These are phyloP conservation scores for Paracorniculantispora psalliotae DNA, from an alignment of 2,329 filamentous ascomycete genomes.

Conservation along the genomic window DNA sequence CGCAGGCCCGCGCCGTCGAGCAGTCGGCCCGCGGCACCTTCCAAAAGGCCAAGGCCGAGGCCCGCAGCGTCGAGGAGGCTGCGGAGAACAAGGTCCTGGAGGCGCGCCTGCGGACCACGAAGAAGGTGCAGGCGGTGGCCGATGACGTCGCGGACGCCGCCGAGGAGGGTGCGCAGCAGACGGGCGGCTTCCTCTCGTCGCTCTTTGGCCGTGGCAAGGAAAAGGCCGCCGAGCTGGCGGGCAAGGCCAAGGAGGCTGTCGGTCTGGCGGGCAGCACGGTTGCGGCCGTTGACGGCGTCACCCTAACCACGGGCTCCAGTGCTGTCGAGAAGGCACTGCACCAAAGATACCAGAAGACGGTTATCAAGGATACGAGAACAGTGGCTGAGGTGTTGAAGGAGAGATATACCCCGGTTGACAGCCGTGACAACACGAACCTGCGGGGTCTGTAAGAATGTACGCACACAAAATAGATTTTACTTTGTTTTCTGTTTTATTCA, in stretches of 20 bases:
- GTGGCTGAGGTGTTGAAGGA: conserved; percentile 51
- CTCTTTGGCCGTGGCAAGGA: conserved; percentile 37
- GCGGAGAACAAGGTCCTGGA: conserved; percentile 25
- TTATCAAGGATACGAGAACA: conserved; percentile 38
- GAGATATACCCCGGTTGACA: conserved; percentile 47
- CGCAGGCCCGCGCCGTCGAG: conserved; percentile 25
- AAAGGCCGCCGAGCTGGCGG: conserved; percentile 34
- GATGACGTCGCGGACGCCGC: conserved; percentile 24
- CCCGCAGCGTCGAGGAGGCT: conserved; percentile 23
- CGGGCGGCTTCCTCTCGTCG: conserved; percentile 33
- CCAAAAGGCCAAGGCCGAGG: conserved; percentile 25
- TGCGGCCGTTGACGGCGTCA: conserved; percentile 21
- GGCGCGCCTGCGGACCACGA: conserved; percentile 22
- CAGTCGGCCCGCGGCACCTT: conserved; percentile 34
- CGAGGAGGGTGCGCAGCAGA: conserved; percentile 27
- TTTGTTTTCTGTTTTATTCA: conserved; percentile 2
- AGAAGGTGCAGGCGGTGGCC: conserved; percentile 19
- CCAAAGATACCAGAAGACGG: conserved; percentile 45
- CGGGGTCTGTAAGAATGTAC: conserved; percentile 30
- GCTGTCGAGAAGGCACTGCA: conserved; percentile 46
- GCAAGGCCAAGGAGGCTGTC: conserved; percentile 32
- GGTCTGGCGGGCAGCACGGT: conserved; percentile 32
- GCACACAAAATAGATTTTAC: conserved; percentile 7
- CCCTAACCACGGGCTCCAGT: conserved; percentile 21
- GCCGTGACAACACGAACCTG: conserved; percentile 41